Base-by-base conservation (phyloP, 495 filamentous ascomycete genomes). In the Lasiosphaeriaceae sp. region DNA sequence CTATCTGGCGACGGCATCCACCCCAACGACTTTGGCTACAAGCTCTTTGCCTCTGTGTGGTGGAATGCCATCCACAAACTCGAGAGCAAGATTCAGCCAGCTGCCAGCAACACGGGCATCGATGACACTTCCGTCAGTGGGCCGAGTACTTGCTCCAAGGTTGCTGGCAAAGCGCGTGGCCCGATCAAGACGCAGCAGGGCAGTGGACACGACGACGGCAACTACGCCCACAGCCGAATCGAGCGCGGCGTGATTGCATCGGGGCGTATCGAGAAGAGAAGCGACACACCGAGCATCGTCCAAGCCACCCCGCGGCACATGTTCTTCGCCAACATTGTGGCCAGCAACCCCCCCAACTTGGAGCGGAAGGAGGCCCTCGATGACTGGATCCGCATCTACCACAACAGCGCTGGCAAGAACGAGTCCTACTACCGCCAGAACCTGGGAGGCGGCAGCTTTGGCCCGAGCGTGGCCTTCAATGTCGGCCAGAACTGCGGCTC, bases 11-110 rank as follows among this genome's bases (percentile, higher is more conserved):
- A 53, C 20, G 51, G 51, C 4, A 45, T 44, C 20, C 51, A 53
- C 35, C 51, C 51, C 51, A 29, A 2, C 35, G 39, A 53, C 37
- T 31, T 6, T n/a, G 51, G 51, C 20, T 53, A 53, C 37, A 34
- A 53, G 37, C 5, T 8, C 7, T 24, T 53, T 17, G 51, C 51
- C 5, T 3, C n/a, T 2, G 35, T 11, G 4, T 53, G 51, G 51
- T 43, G 41, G 19, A 17, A 53, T 16, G 51, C 22, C 51, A 44
- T 53, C 22, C 12, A 11, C 2, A 23, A 29, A 1, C 35, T 53
- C 20, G 51, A 53, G 51, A 12, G 3, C 6, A 3, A 41, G 6
- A 41, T 41, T 12, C 31, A 35, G 31, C 31, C 31, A 12, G 4
- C 37, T 14, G 11, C 37, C 37, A 12, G 4, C 37, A 17, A 16